These are phyloP conservation scores for Schwanniomyces vanrijiae DNA, from an alignment of 805 yeast species.

Conservation along the genomic window DNA sequence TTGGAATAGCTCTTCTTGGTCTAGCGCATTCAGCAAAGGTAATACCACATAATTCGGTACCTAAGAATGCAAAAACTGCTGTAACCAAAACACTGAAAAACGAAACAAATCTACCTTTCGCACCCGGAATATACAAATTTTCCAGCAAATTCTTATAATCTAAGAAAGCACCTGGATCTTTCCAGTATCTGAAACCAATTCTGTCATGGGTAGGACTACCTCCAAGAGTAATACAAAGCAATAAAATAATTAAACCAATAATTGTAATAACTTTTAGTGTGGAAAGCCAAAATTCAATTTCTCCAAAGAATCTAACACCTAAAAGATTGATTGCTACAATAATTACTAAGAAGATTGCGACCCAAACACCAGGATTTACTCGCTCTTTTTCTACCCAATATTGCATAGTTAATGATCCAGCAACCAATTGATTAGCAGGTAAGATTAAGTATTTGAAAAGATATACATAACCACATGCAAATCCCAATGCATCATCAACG, in stretches of 20 bases:
- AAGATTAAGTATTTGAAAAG: constrained; percentile 54
- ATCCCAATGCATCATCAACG: constrained; percentile 66
- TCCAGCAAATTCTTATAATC: constrained; percentile 46
- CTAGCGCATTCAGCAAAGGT: constrained; percentile 72
- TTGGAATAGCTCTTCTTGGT: constrained; percentile 67
- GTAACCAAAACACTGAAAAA: constrained; percentile 62
- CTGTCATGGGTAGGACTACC: constrained; percentile 78
- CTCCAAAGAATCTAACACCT: constrained; percentile 54
- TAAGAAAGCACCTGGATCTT: constrained; percentile 62
- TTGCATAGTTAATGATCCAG: constrained; percentile 54
- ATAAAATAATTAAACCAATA: constrained; percentile 62
- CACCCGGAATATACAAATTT: constrained; percentile 36
- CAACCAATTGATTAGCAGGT: constrained; percentile 65
- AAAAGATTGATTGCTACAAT: constrained; percentile 43
- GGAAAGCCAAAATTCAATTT: constrained; percentile 64
- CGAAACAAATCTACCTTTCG: constrained; percentile 58
- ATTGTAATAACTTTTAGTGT: constrained; percentile 63
- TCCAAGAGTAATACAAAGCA: constrained; percentile 68
- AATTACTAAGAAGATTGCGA: constrained; percentile 46
- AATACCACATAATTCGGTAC: constrained; percentile 69
- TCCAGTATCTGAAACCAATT: constrained; percentile 71
- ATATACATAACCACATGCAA: constrained; percentile 67
- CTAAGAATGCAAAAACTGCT: constrained; percentile 70
- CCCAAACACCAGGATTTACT: constrained; percentile 60
- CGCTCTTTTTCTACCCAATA: constrained; percentile 50